Evolutionary conservation across 352 stramenopile genomes (phyloP), one percentile per base, ranked within the genome.

Genomic region (Phytopythium mirpurense): DNA sequence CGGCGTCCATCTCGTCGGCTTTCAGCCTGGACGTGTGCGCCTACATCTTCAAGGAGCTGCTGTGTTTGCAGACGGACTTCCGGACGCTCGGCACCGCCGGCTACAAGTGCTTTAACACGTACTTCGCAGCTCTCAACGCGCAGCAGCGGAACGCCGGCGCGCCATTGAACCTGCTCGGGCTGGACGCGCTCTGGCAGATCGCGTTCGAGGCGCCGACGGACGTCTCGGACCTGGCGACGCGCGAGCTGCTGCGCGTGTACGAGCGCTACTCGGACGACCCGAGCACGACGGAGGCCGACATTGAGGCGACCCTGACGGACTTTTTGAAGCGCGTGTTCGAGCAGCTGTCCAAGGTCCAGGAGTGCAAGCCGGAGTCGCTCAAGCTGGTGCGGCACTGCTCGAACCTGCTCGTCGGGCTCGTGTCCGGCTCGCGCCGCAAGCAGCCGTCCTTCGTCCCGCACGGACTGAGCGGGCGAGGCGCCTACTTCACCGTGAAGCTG

Each of bases 31-130:
- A 89, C 3, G 86, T 94, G 31, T 91, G 83, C 38, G 67, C 69
- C 15, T 81, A 89, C 57, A 88, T 94, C 38, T 94, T 95, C 56
- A 83, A 89, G 36, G 72, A 93, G 50, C 62, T 94, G 10, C 54
- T 94, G 47, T 93, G 86, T 57, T 63, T 81, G 40, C 81, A 88
- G 57, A 93, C 83, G 6, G 78, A 91, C 59, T 90, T 90, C 23
- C 53, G 60, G 43, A 83, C 74, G 6, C 66, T 95, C 38, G 82
- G 83, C 5, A 75, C 65, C 15, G 68, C 90, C 51, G 85, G 85
- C 2, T 95, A 94, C 59, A 83, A 87, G 48, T 95, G 86, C 46
- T 95, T 95, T 27, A 81, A 93, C 56, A 90, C 82, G 14, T 95
- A 90, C 38, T 95, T 95, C 55, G 70, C 90, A 12, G 77, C 68